Conservation (phyloP, 2,329 filamentous ascomycete species). For the Colletotrichum magnum region DNA sequence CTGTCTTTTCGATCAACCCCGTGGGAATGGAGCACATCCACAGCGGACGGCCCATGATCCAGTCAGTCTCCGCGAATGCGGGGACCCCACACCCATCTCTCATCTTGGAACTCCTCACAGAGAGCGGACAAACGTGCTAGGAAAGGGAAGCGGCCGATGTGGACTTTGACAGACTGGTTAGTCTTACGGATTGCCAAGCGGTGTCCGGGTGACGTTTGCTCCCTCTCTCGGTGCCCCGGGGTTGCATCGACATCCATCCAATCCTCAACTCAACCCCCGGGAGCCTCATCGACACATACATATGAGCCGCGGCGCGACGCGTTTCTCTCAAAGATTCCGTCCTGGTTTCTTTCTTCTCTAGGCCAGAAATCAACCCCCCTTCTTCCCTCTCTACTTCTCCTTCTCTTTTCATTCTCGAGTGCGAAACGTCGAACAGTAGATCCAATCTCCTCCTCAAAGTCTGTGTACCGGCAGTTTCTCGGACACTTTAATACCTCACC, state of each 20-base stretch:
- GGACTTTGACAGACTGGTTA: background rate
- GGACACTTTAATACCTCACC: background rate
- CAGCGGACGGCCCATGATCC: conserved; percentile 22
- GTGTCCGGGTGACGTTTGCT: background rate
- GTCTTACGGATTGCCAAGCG: background rate
- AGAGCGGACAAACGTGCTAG: background rate
- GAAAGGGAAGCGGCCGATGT: too few species aligned
- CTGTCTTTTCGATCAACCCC: background rate
- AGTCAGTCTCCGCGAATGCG: conserved; percentile 35
- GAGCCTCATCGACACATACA: conserved; percentile 20
- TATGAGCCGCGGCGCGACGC: conserved; percentile 20
- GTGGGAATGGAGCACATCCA: background rate
- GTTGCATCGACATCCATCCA: background rate
- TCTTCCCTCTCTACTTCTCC: conserved; percentile 13
- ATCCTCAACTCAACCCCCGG: background rate
- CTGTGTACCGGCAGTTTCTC: background rate
- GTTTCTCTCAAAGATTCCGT: background rate
- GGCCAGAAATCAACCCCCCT: conserved; percentile 24
- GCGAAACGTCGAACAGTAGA: background rate
- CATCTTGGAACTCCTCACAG: too few species aligned
- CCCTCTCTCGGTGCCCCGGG: background rate
- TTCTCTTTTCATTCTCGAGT: conserved; percentile 4
- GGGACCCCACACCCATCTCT: conserved; percentile 32
- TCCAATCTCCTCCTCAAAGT: background rate
- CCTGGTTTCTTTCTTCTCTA: background rate